Base-by-base conservation (phyloP, 768 basidiomycete genomes). In the Tricholoma flavovirens region DNA sequence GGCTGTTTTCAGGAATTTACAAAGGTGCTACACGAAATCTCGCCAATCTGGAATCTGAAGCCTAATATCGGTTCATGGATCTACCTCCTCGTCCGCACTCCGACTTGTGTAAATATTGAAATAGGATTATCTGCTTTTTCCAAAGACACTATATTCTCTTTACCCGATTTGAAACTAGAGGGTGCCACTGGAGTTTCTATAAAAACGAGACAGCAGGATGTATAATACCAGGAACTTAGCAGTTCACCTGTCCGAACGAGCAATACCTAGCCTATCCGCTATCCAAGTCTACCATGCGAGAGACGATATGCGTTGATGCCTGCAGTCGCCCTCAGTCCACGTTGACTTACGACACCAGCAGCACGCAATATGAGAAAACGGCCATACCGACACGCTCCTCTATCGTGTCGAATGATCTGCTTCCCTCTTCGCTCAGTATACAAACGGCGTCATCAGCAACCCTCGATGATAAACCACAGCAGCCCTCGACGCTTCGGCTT, bases 401-500 rank as follows among this genome's bases (percentile, higher is more conserved):
- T 11, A 15, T 17, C 2, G 7, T 32, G 11, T 52, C 62, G 7
- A 32, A 38, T 30, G 49, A 46, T 48, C 19, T 29, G 46, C 30
- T 43, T 46, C 51, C 61, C 45, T 71, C 71, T 22, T 67, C 68
- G 24, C 56, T 62, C 22, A 70, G 68, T 55, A 57, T 69, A 45
- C 56, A 62, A 10, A 69, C 73, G 38, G 55, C 64, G 14, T 69
- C 75, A 32, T 71, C 70, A 22, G 58, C 66, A 1, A 69, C 66
- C 21, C 56, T 72, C 32, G 69, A 71, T 49, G 62, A 62, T 24
- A 58, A 11, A 54, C 51, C 56, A 58, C 62, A 55, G 54, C 62
- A 71, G 40, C 68, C 86, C 42, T 85, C 88, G 4, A 82, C 81
- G 1, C 56, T 75, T 22, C 80, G 80, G 26, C 78, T 88, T 53